Percentiles rank a stretch among this genome's conserved stretches.
Evolutionary conservation across 2,329 filamentous ascomycete genomes (phyloP).

Genomic region (Calonectria ilicicola): DNA sequence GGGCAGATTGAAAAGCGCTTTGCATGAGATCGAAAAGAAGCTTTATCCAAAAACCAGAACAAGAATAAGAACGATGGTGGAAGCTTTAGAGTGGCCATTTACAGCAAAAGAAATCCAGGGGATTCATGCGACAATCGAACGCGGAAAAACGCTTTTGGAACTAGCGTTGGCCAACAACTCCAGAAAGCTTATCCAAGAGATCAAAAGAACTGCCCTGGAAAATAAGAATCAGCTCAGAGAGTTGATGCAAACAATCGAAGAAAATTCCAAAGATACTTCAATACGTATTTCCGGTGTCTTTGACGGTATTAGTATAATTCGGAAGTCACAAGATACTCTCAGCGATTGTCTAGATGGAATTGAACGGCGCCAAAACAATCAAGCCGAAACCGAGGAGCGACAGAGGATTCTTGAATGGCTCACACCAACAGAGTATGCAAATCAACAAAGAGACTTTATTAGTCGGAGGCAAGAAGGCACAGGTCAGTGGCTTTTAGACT

Average conservation of each 20-base stretch:
- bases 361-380: not conserved
- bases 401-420: not conserved
- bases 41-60: constrained; percentile 23
- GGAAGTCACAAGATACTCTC: no score
- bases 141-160: not conserved
- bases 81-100: constrained; percentile 19
- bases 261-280: no score
- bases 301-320: no score
- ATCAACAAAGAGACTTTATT: not conserved
- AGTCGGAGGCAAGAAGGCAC: not conserved
- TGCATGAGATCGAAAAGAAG: constrained; percentile 26
- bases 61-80: not conserved
- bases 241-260: no score
- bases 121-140: not conserved
- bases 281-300: no score
- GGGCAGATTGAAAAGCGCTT: constrained; percentile 12
- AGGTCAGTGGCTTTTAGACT: not conserved
- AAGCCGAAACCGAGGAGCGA: not conserved
- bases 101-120: constrained; percentile 29
- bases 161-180: no score
- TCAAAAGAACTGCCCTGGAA: no score
- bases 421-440: not conserved
- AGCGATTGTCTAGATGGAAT: no score
- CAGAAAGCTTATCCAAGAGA: no score
- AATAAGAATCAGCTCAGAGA: no score